phyloP scores from a whole-genome alignment of 768 basidiomycete species.

The Daedaleopsis sinensis region DNA sequence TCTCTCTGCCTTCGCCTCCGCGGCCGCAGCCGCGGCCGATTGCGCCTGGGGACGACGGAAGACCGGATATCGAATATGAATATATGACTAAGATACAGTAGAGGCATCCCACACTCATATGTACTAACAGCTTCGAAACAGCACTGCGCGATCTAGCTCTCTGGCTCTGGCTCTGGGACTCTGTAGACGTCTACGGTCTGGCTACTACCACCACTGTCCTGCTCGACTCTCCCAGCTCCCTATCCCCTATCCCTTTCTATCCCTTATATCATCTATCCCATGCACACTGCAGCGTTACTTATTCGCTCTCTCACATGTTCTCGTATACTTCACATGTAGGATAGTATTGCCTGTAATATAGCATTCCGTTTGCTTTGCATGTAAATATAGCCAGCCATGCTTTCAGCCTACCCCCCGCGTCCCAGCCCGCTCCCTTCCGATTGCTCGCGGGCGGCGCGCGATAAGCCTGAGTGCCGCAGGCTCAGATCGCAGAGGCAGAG shows the following conservation, averaged over 20 bases:
- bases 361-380: conserved; percentile 14
- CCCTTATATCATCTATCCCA: conserved; percentile 3
- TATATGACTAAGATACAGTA: conserved; percentile 4
- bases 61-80: background rate
- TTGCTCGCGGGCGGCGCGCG: background rate
- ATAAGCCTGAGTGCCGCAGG: background rate
- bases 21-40: background rate
- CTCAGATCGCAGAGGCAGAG: background rate
- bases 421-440: background rate
- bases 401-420: background rate
- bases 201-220: conserved; percentile 1
- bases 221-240: background rate
- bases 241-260: conserved; percentile 1
- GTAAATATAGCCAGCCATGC: conserved; percentile 21
- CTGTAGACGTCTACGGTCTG: conserved; percentile 24
- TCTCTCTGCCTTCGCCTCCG: background rate
- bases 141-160: conserved; percentile 8
- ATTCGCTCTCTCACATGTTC: conserved; percentile 24
- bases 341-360: conserved; percentile 26
- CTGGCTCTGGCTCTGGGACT: conserved; percentile 18
- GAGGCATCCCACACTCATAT: conserved; percentile 22
- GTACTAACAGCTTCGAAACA: conserved; percentile 17
- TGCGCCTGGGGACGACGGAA: background rate
- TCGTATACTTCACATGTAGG: conserved; percentile 23
- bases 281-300: conserved; percentile 17